Evolutionary conservation across 2,329 filamentous ascomycete species (phyloP), one percentile per base, ranked within the genome.

Genomic region (Diplodia corticola): DNA sequence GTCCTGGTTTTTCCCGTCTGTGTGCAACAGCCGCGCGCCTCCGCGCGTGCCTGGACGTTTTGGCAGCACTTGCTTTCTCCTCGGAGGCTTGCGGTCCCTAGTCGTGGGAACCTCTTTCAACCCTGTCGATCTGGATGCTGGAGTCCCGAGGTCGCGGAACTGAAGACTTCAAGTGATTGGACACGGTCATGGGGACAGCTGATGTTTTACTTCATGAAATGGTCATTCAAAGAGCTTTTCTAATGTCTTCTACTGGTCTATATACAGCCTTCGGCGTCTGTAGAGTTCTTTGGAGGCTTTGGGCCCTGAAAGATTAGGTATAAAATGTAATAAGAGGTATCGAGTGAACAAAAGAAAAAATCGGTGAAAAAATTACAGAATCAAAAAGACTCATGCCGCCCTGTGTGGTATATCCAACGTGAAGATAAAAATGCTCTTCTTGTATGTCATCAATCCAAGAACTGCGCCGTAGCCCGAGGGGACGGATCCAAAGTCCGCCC

Each of bases 371-470:
- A 35, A 28, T 40, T 17, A 24, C 12, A 35, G 22, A 61, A 33
- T 15, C 13, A 20, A 22, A 20, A 22, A 17, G 28, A 60, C 57
- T 49, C 26, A 28, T 61, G 44, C 57, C 57, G 57, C 57, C 40
- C n/a, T 17, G 5, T 33, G 28, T 61, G 57, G 57, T 61, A 61
- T 61, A 61, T 61, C n/a, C 26, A 49, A 50, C 26, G 24, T 35
- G 17, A 33, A 48, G 40, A 48, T 20, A n/a, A 9, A 37, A 55
- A 48, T 6, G 9, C 26, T 35, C 40, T 35, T 33, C 57, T 20
- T 44, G 5, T 35, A n/a, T 61, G 26, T 61, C 57, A 22, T 61
- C 28, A 49, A 61, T 33, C 55, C 37, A 40, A 59, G 55, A 59
- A 46, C 22, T 59, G 55, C 55, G 55, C 37, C 55, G 55, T 59